Conservation (phyloP, 108 stramenopile species). For the Poteriospumella lacustris region DNA sequence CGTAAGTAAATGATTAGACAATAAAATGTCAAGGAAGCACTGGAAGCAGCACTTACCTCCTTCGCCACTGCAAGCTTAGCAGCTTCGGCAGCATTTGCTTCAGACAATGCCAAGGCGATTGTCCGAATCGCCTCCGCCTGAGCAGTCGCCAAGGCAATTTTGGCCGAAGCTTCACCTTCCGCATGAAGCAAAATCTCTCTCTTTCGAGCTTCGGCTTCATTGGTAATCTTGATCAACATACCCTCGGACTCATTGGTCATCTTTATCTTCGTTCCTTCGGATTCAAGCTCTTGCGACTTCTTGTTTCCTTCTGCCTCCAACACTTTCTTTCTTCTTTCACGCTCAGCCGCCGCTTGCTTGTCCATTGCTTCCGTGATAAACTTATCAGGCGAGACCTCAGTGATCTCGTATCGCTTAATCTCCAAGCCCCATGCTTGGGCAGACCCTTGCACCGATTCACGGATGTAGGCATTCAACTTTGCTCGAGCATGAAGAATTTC, state of each 20-base stretch:
- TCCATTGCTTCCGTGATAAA: constrained; percentile 94
- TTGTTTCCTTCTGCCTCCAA: constrained; percentile 90
- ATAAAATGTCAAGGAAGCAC: not conserved
- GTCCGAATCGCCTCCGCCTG: constrained; percentile 74
- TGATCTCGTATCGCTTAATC: constrained; percentile 85
- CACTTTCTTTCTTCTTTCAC: constrained; percentile 84
- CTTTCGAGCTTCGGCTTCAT: constrained; percentile 84
- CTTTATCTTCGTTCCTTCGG: constrained; percentile 88
- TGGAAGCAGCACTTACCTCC: constrained; percentile 27
- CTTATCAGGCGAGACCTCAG: constrained; percentile 89
- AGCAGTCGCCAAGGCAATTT: constrained; percentile 24
- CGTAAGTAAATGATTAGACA: not conserved
- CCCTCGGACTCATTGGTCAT: constrained; percentile 95
- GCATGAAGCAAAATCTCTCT: constrained; percentile 73
- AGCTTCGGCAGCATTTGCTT: constrained; percentile 69
- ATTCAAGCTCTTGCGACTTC: constrained; percentile 73
- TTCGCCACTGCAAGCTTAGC: constrained; percentile 80
- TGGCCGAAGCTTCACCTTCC: constrained; percentile 52
- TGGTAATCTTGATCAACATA: constrained; percentile 74
- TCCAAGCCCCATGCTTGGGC: constrained; percentile 91
- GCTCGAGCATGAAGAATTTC: constrained; percentile 92
- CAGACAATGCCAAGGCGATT: constrained; percentile 77
- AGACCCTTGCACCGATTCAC: constrained; percentile 80
- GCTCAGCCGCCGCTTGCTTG: constrained; percentile 94
- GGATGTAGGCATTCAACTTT: constrained; percentile 77